Conservation (phyloP, 164 flowering plant genomes). For the Umbilicus rupestris region DNA sequence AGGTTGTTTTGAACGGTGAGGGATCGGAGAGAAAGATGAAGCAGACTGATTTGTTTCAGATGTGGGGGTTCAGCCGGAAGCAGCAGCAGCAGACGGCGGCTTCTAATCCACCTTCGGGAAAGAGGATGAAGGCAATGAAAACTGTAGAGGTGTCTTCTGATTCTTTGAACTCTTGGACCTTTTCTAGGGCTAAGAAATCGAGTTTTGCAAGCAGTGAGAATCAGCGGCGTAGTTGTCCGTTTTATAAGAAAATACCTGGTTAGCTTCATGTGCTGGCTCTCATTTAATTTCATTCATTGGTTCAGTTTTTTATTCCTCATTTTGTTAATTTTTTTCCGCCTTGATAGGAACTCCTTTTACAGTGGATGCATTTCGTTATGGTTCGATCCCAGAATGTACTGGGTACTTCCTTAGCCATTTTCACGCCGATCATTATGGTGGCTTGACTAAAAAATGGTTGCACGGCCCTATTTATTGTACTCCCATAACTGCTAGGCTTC, state of each 20-base stretch:
- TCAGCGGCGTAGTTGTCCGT: constrained; percentile 42
- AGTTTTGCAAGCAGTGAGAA: not conserved
- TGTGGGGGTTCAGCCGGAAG: constrained; percentile 41
- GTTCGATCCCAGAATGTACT: constrained; percentile 51
- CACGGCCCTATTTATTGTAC: constrained; percentile 71
- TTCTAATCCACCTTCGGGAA: not conserved
- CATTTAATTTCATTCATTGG: not conserved
- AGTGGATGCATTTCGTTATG: constrained; percentile 70
- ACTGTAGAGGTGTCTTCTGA: not conserved
- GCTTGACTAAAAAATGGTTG: constrained; percentile 64
- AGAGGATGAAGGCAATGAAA: not conserved
- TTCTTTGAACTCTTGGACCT: not conserved
- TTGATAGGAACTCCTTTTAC: constrained; percentile 55
- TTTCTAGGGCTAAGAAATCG: not conserved
- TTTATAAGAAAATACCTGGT: constrained; percentile 73
- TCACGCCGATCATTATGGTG: constrained; percentile 66
- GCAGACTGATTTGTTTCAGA: constrained; percentile 40
- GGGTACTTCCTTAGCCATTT: constrained; percentile 69
- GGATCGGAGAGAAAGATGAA: constrained; percentile 21
- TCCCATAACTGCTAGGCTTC: constrained; percentile 53
- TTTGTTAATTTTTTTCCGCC: not conserved
- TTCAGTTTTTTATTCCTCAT: not conserved
- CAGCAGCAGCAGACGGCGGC: not conserved
- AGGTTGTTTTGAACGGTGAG: not conserved
- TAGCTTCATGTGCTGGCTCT: not conserved